phyloP scores from a whole-genome alignment of 306 rosid species.

The Quercus robur region DNA sequence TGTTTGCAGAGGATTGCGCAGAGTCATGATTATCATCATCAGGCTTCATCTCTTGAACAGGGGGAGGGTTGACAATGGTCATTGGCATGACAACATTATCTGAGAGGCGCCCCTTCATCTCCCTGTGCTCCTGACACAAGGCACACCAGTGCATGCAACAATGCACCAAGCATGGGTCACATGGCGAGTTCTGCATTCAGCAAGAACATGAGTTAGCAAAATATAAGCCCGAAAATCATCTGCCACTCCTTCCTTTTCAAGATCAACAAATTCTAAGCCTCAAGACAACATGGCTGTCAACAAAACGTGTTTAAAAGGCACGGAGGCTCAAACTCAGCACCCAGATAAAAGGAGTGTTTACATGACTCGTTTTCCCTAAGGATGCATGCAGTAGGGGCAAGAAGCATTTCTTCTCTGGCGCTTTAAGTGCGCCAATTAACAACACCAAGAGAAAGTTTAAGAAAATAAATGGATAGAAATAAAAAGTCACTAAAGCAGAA shows the following conservation, averaged over 20 bases:
- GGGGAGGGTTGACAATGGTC: slow-evolving; percentile 85
- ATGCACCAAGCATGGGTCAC: slow-evolving; percentile 89
- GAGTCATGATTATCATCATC: slow-evolving; percentile 40
- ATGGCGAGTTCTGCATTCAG: slow-evolving; percentile 70
- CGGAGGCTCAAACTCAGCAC: too few species aligned
- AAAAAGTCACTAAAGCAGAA: too few species aligned
- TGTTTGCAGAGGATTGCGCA: slow-evolving; percentile 45
- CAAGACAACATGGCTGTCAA: neutral
- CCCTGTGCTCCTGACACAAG: slow-evolving; percentile 95
- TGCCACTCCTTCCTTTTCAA: neutral
- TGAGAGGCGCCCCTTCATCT: slow-evolving; percentile 80
- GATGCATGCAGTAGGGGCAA: too few species aligned
- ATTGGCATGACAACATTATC: slow-evolving; percentile 57
- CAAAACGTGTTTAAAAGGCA: neutral
- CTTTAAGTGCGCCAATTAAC: too few species aligned
- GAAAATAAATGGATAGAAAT: too few species aligned
- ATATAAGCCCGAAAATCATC: neutral
- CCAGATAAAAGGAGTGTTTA: too few species aligned
- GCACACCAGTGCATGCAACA: slow-evolving; percentile 98
- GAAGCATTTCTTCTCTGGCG: too few species aligned
- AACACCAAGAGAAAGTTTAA: too few species aligned
- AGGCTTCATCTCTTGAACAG: slow-evolving; percentile 78
- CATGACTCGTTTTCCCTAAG: too few species aligned
- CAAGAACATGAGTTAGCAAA: neutral
- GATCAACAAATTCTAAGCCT: neutral